Base-by-base conservation (phyloP, 2,329 filamentous ascomycete genomes). In the Endocalyx cinctus region DNA sequence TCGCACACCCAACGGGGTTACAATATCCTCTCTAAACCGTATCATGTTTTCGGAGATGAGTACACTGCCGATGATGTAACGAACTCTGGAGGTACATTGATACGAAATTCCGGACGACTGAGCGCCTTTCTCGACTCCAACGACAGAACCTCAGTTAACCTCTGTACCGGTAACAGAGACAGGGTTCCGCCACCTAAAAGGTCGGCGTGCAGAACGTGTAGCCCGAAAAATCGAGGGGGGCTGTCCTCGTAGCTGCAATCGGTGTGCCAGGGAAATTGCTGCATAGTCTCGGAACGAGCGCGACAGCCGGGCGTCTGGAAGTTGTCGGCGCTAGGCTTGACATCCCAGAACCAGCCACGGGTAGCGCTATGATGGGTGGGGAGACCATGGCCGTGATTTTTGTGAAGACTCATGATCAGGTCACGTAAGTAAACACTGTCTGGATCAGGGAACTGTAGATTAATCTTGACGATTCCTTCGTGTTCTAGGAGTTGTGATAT, bases 311-410 rank as follows among this genome's bases (percentile, higher is more conserved):
- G 44, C 23, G 51, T 48, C 27, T 63, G 55, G 29, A 54, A 57
- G 16, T 17, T 48, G 10, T 27, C 35, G 8, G 35, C 28, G 25
- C 41, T 52, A 3, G 60, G 64, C 2, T 57, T 56, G 3, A 66
- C 52, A 27, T 67, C 63, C 63, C 64, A 67, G 39, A 67, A 67
- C 63, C 63, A 67, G 4, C 63, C 63, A 4, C 55, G 52, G 0
- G 46, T 54, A 1, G 63, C 60, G 37, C 62, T 66, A 38, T 67
- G 63, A 0, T 54, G 39, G 13, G 66, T 63, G 4, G 64, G 64
- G 1, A 66, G 50, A 2, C 44, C 45, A 29, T 67, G 64, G 0
- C 50, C 48, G 16, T 60, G 52, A 8, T 53, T 10, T 5, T 41
- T 27, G 35, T 66, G 49, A 1, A 67, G 55, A 13, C 46, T 54